phyloP scores from a whole-genome alignment of 441 rosid species.

The Adansonia madagascariensis region DNA sequence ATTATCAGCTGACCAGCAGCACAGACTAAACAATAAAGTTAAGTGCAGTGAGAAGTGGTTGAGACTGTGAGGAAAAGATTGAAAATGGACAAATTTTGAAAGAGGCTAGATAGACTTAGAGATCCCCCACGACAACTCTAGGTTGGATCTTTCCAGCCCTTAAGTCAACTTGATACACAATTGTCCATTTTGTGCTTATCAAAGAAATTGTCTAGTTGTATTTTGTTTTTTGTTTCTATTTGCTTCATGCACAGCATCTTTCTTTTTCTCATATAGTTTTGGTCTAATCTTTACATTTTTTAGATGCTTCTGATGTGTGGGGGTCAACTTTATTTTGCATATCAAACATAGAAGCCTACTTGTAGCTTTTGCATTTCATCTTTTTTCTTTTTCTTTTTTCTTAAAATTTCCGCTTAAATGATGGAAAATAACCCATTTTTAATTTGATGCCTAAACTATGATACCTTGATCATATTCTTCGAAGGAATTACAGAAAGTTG shows the following conservation, averaged over 20 bases:
- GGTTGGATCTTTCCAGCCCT: slow-evolving; percentile 6
- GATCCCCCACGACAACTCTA: neutral
- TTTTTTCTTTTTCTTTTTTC: neutral
- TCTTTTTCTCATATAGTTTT: neutral
- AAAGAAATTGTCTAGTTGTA: slow-evolving; percentile 1
- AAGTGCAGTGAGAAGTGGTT: slow-evolving; percentile 8
- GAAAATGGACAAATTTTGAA: slow-evolving; percentile 10
- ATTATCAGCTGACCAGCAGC: slow-evolving; percentile 8
- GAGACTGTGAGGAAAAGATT: slow-evolving; percentile 14
- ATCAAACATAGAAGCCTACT: neutral
- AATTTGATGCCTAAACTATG: neutral
- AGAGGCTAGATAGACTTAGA: neutral
- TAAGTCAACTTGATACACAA: slow-evolving; percentile 24
- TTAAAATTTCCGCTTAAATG: neutral
- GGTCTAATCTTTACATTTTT: slow-evolving; percentile 16
- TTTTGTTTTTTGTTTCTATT: neutral
- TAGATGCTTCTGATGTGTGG: neutral
- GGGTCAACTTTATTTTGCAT: slow-evolving; percentile 20
- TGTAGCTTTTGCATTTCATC: neutral
- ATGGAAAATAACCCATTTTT: neutral
- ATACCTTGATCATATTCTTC: neutral
- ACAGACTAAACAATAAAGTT: neutral
- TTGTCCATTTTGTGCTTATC: slow-evolving; percentile 19
- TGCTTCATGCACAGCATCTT: slow-evolving; percentile 23
- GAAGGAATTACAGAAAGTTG: neutral